phyloP scores from a whole-genome alignment of 2,329 filamentous ascomycete species.

The Aspergillus pseudotamarii region DNA sequence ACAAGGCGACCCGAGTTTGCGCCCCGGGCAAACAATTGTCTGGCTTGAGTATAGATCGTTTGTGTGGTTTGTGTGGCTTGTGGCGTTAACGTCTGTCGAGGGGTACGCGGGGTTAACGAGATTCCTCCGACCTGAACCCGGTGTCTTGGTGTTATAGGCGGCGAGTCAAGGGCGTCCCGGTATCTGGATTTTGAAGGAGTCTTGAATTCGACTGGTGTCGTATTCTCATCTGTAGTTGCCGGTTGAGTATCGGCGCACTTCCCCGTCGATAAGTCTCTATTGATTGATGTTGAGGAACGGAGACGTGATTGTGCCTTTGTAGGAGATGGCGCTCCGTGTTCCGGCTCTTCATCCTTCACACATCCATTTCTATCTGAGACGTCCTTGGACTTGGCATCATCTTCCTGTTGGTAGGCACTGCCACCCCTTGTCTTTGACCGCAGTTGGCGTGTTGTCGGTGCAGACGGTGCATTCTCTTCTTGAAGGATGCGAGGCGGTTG shows the following conservation, averaged over 20 bases:
- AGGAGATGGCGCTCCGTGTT: constrained; percentile 48
- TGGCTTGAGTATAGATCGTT: constrained; percentile 83
- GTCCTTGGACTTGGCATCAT: constrained; percentile 26
- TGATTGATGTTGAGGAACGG: constrained; percentile 41
- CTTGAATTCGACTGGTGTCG: constrained; percentile 45
- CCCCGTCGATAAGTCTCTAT: constrained; percentile 31
- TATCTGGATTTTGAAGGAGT: constrained; percentile 58
- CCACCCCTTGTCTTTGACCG: constrained; percentile 40
- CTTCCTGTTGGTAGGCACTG: constrained; percentile 31
- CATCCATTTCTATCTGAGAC: constrained; percentile 40
- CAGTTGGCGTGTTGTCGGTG: constrained; percentile 33
- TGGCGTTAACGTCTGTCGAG: constrained; percentile 72
- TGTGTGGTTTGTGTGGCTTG: constrained; percentile 53
- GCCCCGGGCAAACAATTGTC: constrained; percentile 83
- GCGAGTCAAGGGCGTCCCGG: constrained; percentile 75
- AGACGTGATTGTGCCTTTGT: constrained; percentile 52
- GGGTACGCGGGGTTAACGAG: constrained; percentile 76
- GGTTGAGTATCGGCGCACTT: not conserved
- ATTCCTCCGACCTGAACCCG: constrained; percentile 76
- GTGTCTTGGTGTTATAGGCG: constrained; percentile 79
- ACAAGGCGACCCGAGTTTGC: constrained; percentile 74
- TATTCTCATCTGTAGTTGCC: constrained; percentile 46
- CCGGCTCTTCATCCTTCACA: constrained; percentile 52
- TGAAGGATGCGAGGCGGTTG: constrained; percentile 46
- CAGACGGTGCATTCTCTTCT: constrained; percentile 31